Percentiles rank a stretch among this genome's conserved stretches.
phyloP scores from a whole-genome alignment of 2,329 filamentous ascomycete genomes.

The Polychaeton citri region DNA sequence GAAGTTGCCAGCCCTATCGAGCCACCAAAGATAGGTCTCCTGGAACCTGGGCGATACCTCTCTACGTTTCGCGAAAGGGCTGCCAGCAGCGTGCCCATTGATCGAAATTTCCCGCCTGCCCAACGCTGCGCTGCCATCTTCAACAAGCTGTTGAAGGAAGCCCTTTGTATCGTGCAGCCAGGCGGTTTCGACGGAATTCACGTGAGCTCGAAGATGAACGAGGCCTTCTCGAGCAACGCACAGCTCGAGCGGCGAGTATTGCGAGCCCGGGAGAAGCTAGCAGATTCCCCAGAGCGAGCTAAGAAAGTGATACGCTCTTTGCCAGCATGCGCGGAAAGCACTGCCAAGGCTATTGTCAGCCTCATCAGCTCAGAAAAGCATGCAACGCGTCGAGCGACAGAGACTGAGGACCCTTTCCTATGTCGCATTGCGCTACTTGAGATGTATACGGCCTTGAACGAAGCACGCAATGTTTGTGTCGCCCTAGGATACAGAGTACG shows the following conservation, averaged over 20 bases:
- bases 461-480: conserved; percentile 46
- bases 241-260: background rate
- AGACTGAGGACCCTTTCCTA: conserved; percentile 42
- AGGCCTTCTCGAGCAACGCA: background rate
- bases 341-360: background rate
- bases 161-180: background rate
- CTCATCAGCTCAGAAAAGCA: background rate
- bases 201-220: background rate
- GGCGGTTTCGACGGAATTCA: background rate
- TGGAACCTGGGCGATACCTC: too few species aligned
- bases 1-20: background rate
- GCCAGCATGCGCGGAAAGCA: background rate
- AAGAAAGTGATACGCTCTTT: background rate
- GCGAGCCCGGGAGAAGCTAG: background rate
- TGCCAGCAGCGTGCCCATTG: too few species aligned
- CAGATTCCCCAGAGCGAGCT: background rate
- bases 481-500: conserved; percentile 33
- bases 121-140: background rate
- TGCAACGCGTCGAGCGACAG: conserved; percentile 28
- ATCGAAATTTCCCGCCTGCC: too few species aligned
- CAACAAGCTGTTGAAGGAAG: background rate
- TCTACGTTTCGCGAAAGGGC: too few species aligned
- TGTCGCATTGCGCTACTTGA: conserved; percentile 46
- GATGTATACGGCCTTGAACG: conserved; percentile 44
- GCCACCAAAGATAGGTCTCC: too few species aligned